Conservation (phyloP, 106 monocot genomes). For the Dactylorhiza incarnata region DNA sequence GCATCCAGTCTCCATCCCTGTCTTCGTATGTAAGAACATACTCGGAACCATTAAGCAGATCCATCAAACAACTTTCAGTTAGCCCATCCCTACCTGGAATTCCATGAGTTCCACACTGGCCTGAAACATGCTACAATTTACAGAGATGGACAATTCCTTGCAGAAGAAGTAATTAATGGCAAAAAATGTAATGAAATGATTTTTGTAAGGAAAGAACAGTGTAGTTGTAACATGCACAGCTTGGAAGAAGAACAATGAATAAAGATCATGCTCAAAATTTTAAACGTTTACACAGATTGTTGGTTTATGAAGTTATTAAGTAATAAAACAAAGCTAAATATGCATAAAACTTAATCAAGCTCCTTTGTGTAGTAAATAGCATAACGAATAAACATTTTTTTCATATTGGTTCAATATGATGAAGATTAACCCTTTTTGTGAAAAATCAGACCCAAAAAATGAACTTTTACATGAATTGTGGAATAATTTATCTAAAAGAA, state of each 20-base stretch:
- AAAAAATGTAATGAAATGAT: background rate
- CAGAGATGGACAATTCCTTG: constrained; percentile 16
- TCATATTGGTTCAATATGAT: background rate
- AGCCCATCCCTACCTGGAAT: constrained; percentile 15
- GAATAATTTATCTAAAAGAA: background rate
- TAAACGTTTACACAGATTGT: background rate
- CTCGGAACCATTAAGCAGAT: constrained; percentile 20
- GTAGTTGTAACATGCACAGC: background rate
- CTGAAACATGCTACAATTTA: background rate
- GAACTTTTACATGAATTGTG: background rate
- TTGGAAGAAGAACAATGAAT: background rate
- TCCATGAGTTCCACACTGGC: constrained; percentile 28
- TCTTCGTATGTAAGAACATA: constrained; percentile 28
- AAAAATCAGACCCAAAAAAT: background rate
- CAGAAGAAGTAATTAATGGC: background rate
- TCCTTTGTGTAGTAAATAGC: too few relatives aligned
- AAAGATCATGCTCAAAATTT: background rate
- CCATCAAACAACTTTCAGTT: constrained; percentile 15
- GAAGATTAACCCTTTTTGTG: background rate
- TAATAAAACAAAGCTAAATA: too few relatives aligned
- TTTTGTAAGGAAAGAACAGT: background rate
- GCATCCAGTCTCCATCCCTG: constrained; percentile 30
- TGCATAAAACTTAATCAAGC: too few relatives aligned
- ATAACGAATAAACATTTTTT: background rate
- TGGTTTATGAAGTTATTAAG: too few relatives aligned